Conservation (phyloP, 805 yeast genomes). For the Metschnikowia lunata region DNA sequence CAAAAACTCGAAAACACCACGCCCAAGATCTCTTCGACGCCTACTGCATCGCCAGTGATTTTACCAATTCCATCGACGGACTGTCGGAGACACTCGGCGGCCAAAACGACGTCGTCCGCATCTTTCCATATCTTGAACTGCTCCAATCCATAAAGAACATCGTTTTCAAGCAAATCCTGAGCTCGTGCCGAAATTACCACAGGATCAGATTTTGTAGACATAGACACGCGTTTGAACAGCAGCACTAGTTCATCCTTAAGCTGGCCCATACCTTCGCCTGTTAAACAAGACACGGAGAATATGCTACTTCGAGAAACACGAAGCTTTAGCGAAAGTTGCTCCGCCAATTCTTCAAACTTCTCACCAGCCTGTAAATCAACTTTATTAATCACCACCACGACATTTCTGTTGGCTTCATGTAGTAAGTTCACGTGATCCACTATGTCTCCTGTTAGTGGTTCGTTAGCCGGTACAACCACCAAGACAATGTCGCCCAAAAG, state of each 20-base stretch:
- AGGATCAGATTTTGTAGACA: conserved; percentile 55
- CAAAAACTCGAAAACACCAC: conserved; percentile 91
- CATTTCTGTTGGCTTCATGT: conserved; percentile 24
- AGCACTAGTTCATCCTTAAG: conserved; percentile 41
- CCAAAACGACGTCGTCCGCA: conserved; percentile 69
- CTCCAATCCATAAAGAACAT: conserved; percentile 71
- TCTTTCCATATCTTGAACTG: conserved; percentile 50
- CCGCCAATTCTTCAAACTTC: conserved; percentile 10
- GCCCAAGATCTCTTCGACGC: conserved; percentile 85
- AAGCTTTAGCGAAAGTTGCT: conserved; percentile 11
- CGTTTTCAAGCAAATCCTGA: conserved; percentile 67
- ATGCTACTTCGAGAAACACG: conserved; percentile 14
- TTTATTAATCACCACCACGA: conserved; percentile 56
- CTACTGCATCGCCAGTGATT: conserved; percentile 85
- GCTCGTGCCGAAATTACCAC: conserved; percentile 71
- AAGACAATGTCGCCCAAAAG: conserved; percentile 61
- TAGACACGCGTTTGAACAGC: conserved; percentile 47
- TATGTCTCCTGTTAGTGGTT: conserved; percentile 34
- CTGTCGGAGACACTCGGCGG: conserved; percentile 67
- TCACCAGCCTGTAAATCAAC: conserved; percentile 40
- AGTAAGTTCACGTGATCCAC: conserved; percentile 33
- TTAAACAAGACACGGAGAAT: conserved; percentile 54
- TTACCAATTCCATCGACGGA: conserved; percentile 87
- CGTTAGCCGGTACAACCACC: conserved; percentile 50
- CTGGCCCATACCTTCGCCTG: conserved; percentile 50